Base-by-base conservation (phyloP, 1,139 yeast genomes). In the Blastobotrys capitulatus region DNA sequence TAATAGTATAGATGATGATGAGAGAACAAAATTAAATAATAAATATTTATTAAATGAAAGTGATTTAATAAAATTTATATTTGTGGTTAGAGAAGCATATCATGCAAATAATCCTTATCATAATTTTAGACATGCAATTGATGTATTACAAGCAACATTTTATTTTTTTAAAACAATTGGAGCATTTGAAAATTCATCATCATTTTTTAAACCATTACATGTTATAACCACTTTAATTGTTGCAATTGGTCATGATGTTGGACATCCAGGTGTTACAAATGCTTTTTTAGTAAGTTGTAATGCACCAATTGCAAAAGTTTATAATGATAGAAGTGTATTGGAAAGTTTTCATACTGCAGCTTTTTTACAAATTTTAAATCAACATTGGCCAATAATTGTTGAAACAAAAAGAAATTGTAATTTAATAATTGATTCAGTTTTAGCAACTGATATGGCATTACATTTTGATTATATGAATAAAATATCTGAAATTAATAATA, bases 261-360 rank as follows among this genome's bases (percentile, higher is more conserved):
- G 96, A 19, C 98, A 92, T 66, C 97, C 98, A 0, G 98, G 97
- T 1, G 82, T 89, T 18, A 88, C 95, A 12, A 88, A 89, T 66
- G 80, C 81, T 41, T 82, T 88, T 56, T 70, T 90, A 68, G 73
- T 76, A 31, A 72, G 77, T 52, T 67, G 79, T 58, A 67, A 76
- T n/a, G 77, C 95, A 0, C 89, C 90, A 8, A 72, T 87, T 25
- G 79, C 94, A 1, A 66, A 68, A 48, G 62, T 79, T 16, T 88
- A 80, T 68, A 74, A 80, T 52, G 82, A 81, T 56, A 70, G 79
- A 51, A 83, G 92, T 10, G 86, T 86, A 1, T 73, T 92, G 57
- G 98, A 92, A 66, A 82, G 82, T 63, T 89, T 80, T 68, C 98
- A 92, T 67, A 75, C 82, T n/a, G 77, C 84, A 3, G 77, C 87